Evolutionary conservation across 257 asterid species (phyloP).

Genomic region (Solanum pennellii): DNA sequence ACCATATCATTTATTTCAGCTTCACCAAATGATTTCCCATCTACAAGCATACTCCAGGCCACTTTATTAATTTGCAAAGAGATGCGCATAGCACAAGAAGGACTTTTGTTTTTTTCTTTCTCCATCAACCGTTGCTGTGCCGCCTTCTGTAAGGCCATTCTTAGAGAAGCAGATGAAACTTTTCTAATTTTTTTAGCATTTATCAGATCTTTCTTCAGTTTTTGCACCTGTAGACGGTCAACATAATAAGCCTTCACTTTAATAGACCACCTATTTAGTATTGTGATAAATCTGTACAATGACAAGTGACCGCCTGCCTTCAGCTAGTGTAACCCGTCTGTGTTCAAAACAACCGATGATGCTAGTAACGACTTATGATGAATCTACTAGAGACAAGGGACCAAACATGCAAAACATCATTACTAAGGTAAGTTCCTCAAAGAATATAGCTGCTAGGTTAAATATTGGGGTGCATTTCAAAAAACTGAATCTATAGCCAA

Average conservation of each 20-base stretch:
- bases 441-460: not conserved
- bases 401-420: not conserved
- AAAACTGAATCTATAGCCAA: not conserved
- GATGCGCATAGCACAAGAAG: conserved; percentile 97
- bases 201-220: conserved; percentile 69
- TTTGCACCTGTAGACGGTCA: conserved; percentile 47
- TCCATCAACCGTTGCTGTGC: conserved; percentile 90
- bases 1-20: conserved; percentile 99
- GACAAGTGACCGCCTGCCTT: not conserved
- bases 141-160: conserved; percentile 93
- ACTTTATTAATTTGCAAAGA: conserved; percentile 85
- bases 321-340: not conserved
- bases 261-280: not conserved
- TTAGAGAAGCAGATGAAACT: conserved; percentile 77
- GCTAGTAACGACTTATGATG: not conserved
- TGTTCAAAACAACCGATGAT: not conserved
- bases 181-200: conserved; percentile 74
- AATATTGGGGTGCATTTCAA: not conserved
- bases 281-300: not conserved
- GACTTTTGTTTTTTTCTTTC: conserved; percentile 93
- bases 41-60: conserved; percentile 95
- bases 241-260: not conserved
- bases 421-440: not conserved
- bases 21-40: conserved; percentile 97
- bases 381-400: not conserved